Percentiles rank a stretch among this genome's conserved stretches.
These are phyloP conservation scores for Mitragyna speciosa DNA, from an alignment of 257 asterid genomes.

Conservation along the genomic window DNA sequence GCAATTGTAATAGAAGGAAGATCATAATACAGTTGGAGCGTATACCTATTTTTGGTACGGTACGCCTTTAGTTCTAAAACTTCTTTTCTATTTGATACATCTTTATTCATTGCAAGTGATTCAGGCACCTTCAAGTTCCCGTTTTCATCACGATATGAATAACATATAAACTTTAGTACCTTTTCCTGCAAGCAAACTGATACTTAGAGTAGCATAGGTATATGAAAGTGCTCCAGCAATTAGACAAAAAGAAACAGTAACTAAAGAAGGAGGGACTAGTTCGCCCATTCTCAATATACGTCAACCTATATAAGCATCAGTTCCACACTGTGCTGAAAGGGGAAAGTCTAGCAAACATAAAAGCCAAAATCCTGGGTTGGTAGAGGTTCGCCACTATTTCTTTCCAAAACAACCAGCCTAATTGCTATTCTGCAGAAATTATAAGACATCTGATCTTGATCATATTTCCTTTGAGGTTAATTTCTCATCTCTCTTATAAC, in stretches of 20 bases:
- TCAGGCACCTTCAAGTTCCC: constrained; percentile 60
- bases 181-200: constrained; percentile 50
- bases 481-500: neutral
- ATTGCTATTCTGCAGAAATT: neutral
- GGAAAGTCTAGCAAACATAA: neutral
- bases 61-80: constrained; percentile 58
- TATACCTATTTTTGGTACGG: constrained; percentile 72
- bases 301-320: neutral
- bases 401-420: neutral
- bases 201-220: constrained; percentile 7
- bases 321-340: neutral
- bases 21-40: neutral
- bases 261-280: neutral
- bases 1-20: neutral
- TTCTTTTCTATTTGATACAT: constrained; percentile 47
- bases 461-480: neutral
- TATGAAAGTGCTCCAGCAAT: neutral
- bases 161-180: constrained; percentile 65
- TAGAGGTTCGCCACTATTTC: neutral
- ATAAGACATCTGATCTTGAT: too few species aligned
- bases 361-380: neutral
- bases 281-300: neutral
- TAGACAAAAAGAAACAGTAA: neutral
- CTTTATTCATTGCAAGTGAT: constrained; percentile 72
- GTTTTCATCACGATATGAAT: constrained; percentile 52